A percentile compares a stretch with the other conserved stretches of the same genome.
phyloP scores from a whole-genome alignment of 495 filamentous ascomycete species.

The Aspergillus baeticus region DNA sequence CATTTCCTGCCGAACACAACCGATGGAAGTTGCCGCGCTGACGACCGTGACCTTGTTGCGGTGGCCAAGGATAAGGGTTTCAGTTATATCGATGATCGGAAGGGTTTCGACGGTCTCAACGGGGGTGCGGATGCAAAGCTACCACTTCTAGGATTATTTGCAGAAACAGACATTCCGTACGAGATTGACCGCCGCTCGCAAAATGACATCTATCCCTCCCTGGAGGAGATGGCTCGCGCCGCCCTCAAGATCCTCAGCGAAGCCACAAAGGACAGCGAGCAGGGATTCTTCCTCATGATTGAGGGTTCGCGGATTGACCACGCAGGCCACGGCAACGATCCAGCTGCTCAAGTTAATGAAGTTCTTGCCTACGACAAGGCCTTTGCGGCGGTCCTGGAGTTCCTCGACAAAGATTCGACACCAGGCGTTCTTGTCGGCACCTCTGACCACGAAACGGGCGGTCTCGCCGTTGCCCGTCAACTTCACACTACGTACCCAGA shows the following conservation, averaged over 20 bases:
- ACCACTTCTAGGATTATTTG: constrained; percentile 85
- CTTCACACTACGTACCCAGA: constrained; percentile 64
- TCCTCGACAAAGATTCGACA: constrained; percentile 68
- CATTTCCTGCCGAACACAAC: constrained; percentile 85
- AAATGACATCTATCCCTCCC: constrained; percentile 77
- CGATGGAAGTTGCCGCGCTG: constrained; percentile 71
- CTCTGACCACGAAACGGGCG: constrained; percentile 95
- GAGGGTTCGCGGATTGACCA: constrained; percentile 96
- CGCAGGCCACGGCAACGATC: constrained; percentile 92
- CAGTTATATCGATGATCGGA: constrained; percentile 68
- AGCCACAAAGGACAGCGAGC: constrained; percentile 81
- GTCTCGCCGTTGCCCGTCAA: constrained; percentile 76
- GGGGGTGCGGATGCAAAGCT: constrained; percentile 70
- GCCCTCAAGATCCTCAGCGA: constrained; percentile 74
- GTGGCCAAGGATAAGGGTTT: constrained; percentile 76
- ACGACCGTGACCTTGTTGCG: constrained; percentile 66
- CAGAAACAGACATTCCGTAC: constrained; percentile 78
- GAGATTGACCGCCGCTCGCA: constrained; percentile 83
- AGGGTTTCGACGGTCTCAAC: constrained; percentile 74
- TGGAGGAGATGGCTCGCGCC: constrained; percentile 87
- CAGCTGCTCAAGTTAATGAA: constrained; percentile 91
- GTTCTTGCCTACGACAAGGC: constrained; percentile 89
- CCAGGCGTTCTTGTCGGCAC: constrained; percentile 83
- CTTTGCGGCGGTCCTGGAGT: constrained; percentile 79
- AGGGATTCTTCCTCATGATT: constrained; percentile 98